These are phyloP conservation scores for Hortiboletus flavorubellus DNA, from an alignment of 768 basidiomycete species.

Conservation along the genomic window DNA sequence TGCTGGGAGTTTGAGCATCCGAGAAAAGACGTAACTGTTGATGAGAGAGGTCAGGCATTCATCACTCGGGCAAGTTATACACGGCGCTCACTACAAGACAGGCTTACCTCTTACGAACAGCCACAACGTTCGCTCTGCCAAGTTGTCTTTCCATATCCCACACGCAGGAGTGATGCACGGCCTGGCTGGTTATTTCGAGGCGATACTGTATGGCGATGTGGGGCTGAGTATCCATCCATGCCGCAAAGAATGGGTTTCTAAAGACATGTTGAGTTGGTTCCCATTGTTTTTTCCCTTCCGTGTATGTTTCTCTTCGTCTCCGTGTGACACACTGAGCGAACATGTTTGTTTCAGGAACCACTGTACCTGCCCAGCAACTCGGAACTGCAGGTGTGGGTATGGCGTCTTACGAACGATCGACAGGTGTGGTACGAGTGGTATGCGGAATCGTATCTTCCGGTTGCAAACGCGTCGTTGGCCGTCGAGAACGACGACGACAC, in stretches of 20 bases:
- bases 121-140: slow-evolving; percentile 89
- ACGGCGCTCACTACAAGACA: slow-evolving; percentile 30
- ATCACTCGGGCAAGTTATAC: neutral
- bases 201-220: slow-evolving; percentile 84
- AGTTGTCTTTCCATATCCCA: slow-evolving; percentile 87
- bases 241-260: slow-evolving; percentile 79
- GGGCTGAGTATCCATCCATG: slow-evolving; percentile 94
- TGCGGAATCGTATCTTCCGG: slow-evolving; percentile 85
- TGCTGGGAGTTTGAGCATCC: slow-evolving; percentile 99
- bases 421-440: slow-evolving; percentile 99
- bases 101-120: slow-evolving; percentile 92
- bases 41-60: slow-evolving; percentile 55
- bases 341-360: slow-evolving; percentile 60
- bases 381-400: slow-evolving; percentile 89
- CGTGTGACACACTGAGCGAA: neutral
- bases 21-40: slow-evolving; percentile 69
- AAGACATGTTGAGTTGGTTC: slow-evolving; percentile 99
- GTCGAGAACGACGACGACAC: slow-evolving; percentile 18
- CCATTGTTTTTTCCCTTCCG: slow-evolving; percentile 94
- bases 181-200: slow-evolving; percentile 96
- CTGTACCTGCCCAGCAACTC: slow-evolving; percentile 90
- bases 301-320: slow-evolving; percentile 41
- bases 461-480: slow-evolving; percentile 36
- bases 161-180: slow-evolving; percentile 93
- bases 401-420: slow-evolving; percentile 86